A percentile compares a stretch with the other conserved stretches of the same genome.
phyloP scores from a whole-genome alignment of 1,284 basidiomycete genomes.

The Lignosus rhinocerotis region DNA sequence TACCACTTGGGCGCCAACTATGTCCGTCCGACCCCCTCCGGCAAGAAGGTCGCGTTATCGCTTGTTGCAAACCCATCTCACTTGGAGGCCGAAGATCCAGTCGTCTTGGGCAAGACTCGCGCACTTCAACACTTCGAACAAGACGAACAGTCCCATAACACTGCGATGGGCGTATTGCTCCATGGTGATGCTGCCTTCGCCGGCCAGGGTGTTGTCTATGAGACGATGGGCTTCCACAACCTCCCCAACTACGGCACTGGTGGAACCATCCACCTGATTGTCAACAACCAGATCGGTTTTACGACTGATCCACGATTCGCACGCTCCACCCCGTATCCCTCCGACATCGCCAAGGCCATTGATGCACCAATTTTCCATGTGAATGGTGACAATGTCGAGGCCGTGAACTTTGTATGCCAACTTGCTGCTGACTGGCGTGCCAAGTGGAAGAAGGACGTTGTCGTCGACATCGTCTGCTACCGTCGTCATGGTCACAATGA shows the following conservation, averaged over 20 bases:
- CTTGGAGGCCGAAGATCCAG: slow-evolving; percentile 95
- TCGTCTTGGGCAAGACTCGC: slow-evolving; percentile 97
- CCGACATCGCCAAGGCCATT: slow-evolving; percentile 98
- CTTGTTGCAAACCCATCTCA: slow-evolving; percentile 99
- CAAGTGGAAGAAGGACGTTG: slow-evolving; percentile 99
- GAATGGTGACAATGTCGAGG: slow-evolving; percentile 98
- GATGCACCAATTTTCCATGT: slow-evolving; percentile 99
- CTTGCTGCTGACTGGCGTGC: slow-evolving; percentile 98
- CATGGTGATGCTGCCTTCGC: slow-evolving; percentile 99
- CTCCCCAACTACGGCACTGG: slow-evolving; percentile 96
- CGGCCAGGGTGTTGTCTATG: slow-evolving; percentile 98
- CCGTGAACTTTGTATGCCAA: slow-evolving; percentile 97
- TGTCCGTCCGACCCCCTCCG: slow-evolving; percentile 95
- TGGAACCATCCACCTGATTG: slow-evolving; percentile 97
- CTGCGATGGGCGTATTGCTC: slow-evolving; percentile 92
- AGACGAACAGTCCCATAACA: slow-evolving; percentile 75
- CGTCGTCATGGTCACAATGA: slow-evolving; percentile 99
- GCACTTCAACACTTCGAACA: slow-evolving; percentile 95
- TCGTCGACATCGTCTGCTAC: slow-evolving; percentile 98
- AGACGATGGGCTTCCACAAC: slow-evolving; percentile 99
- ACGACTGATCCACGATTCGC: slow-evolving; percentile 98
- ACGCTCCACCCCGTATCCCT: slow-evolving; percentile 98
- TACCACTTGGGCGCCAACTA: slow-evolving; percentile 99
- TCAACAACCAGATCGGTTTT: slow-evolving; percentile 99
- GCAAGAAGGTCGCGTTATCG: slow-evolving; percentile 97